Evolutionary conservation across 768 basidiomycete species (phyloP).

Genomic region (Tylopilus sp.): DNA sequence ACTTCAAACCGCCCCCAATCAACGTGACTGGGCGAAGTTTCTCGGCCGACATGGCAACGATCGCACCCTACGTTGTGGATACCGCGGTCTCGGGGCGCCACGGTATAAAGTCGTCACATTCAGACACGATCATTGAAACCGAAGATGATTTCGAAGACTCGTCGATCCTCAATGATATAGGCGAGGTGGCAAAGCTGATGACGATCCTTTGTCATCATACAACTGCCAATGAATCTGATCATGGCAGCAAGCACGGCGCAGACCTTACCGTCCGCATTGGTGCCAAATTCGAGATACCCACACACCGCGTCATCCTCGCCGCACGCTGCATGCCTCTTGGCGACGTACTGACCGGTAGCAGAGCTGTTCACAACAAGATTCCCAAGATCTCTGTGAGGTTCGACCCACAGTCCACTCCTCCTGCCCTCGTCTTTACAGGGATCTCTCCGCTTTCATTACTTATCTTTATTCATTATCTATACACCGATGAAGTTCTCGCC

Average conservation of each 20-base stretch:
- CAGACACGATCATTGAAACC: conserved; percentile 2
- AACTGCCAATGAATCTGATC: background rate
- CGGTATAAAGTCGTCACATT: background rate
- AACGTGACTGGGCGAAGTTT: conserved; percentile 52
- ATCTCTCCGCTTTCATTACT: conserved; percentile 66
- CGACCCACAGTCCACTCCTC: conserved; percentile 5
- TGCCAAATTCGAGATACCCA: conserved; percentile 48
- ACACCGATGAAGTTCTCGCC: conserved; percentile 78
- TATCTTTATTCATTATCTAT: conserved; percentile 81
- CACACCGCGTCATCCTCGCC: conserved; percentile 63
- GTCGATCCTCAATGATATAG: conserved; percentile 35
- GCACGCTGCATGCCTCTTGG: conserved; percentile 51
- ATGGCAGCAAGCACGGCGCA: conserved; percentile 48
- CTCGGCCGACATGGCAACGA: conserved; percentile 57
- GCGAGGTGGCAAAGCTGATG: conserved; percentile 28
- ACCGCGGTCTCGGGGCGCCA: background rate
- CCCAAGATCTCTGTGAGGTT: conserved; percentile 32
- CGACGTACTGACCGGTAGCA: conserved; percentile 38
- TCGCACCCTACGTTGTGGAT: conserved; percentile 55
- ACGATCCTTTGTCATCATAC: conserved; percentile 1
- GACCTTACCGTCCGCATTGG: conserved; percentile 56
- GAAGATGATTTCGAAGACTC: conserved; percentile 42
- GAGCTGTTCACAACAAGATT: conserved; percentile 24
- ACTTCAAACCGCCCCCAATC: conserved; percentile 60
- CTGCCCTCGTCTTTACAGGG: conserved; percentile 40